Base-by-base conservation (phyloP, 139 green algal genomes). In the Closterium sp. region DNA sequence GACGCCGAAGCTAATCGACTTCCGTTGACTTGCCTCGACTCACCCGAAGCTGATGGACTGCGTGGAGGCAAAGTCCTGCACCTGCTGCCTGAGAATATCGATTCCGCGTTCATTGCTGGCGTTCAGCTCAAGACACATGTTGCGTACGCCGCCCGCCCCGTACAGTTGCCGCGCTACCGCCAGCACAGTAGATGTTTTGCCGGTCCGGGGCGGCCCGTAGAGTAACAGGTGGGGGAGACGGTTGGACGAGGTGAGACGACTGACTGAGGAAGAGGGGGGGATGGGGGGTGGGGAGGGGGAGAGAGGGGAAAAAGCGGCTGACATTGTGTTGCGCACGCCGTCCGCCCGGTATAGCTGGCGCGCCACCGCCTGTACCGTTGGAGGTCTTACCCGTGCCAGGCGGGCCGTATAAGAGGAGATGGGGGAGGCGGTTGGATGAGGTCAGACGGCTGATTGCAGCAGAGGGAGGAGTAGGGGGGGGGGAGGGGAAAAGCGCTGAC, bases 121-220 rank as follows among this genome's bases (percentile, higher is more conserved):
- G 92, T 99, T 99, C 6, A 99, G 95, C 94, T 99, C 97, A 87
- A 99, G 94, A n/a, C 96, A 97, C 95, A 99, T 99, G 90, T 96
- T 97, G 88, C 95, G 92, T 34, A 88, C 87, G 33, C 76, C 30
- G 31, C 97, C 93, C 1, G 89, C 43, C 36, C 98, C 98, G 93
- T 99, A 99, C 32, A 99, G 96, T 94, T 98, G 95, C 1, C 97
- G 93, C 19, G 98, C 98, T 7, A 99, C 95, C 7, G 98, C 97
- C 36, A 99, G 94, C 38, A 98, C 97, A 21, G 97, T 98, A 85
- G 97, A 98, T 0, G 98, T 99, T 90, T 99, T 99, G 35, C 98
- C 98, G 3, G 98, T 99, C n/a, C 98, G 98, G 32, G 98, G 98
- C 2, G 98, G 98, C 1, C 98, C 98, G 91, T 99, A 99, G 28